Evolutionary conservation across 1,284 basidiomycete species (phyloP).

Genomic region (Ganoderma lingzhi): DNA sequence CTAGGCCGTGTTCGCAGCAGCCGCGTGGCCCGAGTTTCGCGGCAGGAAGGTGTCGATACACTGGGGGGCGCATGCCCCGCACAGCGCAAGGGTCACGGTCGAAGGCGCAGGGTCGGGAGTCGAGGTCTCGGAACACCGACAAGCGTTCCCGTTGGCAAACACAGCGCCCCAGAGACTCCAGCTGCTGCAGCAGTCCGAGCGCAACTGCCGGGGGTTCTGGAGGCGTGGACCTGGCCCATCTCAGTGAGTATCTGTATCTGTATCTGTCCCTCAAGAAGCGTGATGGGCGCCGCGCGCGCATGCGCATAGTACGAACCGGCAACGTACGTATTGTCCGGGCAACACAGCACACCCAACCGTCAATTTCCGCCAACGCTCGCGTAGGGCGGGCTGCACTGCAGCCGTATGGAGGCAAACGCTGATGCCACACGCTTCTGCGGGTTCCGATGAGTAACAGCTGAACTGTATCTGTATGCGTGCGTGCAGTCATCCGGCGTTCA

Average conservation of each 20-base stretch:
- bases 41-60: no score
- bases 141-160: slow-evolving; percentile 1
- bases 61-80: neutral
- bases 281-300: neutral
- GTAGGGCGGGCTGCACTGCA: neutral
- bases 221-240: neutral
- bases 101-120: neutral
- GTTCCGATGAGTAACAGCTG: no score
- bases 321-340: slow-evolving; percentile 8
- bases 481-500: neutral
- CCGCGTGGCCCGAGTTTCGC: no score
- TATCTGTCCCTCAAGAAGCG: neutral
- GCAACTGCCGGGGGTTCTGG: neutral
- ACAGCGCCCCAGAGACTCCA: neutral
- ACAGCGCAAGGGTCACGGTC: neutral
- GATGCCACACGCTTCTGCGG: no score
- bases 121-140: slow-evolving; percentile 1
- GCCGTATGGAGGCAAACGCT: neutral
- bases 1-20: no score
- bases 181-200: neutral
- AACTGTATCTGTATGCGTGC: no score
- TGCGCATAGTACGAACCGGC: neutral
- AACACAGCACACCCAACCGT: neutral
- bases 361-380: neutral
- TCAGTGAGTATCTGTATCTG: no score